phyloP scores from a whole-genome alignment of 2,329 filamentous ascomycete species.

The Aspergillus ochraceoroseus region DNA sequence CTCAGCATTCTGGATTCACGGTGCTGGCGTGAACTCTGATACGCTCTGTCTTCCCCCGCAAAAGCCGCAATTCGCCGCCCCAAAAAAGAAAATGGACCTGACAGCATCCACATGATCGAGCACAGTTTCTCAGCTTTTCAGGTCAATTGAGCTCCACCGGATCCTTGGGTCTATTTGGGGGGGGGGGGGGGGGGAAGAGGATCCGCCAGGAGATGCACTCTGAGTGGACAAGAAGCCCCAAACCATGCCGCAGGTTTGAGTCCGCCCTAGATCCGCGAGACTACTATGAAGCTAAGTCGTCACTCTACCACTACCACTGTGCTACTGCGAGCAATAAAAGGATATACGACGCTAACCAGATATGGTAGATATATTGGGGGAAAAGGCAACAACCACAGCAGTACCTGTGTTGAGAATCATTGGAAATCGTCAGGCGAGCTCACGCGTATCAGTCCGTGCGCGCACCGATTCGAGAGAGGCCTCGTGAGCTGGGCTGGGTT shows the following conservation, averaged over 20 bases:
- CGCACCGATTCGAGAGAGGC: slow-evolving; percentile 17
- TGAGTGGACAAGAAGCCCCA: slow-evolving; percentile 17
- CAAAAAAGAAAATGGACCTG: slow-evolving; percentile 24
- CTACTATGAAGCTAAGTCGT: slow-evolving; percentile 17
- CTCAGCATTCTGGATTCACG: slow-evolving; percentile 21
- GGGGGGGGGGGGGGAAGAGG: slow-evolving; percentile 15
- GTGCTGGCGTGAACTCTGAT: slow-evolving; percentile 23
- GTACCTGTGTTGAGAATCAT: slow-evolving; percentile 14
- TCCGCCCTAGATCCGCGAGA: slow-evolving; percentile 19
- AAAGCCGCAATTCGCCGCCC: slow-evolving; percentile 28
- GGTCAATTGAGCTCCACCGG: slow-evolving; percentile 21
- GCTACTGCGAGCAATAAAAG: slow-evolving; percentile 12
- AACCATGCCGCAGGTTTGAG: slow-evolving; percentile 16
- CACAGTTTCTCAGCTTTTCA: slow-evolving; percentile 21
- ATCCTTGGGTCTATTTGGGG: slow-evolving; percentile 15
- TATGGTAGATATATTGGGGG: slow-evolving; percentile 14
- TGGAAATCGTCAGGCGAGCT: slow-evolving; percentile 20
- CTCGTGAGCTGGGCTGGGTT: slow-evolving; percentile 23
- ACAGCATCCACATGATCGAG: slow-evolving; percentile 29
- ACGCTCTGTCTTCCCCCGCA: slow-evolving; percentile 28
- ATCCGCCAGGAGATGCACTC: slow-evolving; percentile 17
- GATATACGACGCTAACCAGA: slow-evolving; percentile 15
- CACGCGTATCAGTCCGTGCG: slow-evolving; percentile 26
- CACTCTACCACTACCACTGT: slow-evolving; percentile 17
- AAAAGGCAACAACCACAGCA: slow-evolving; percentile 13